Evolutionary conservation across 306 rosid species (phyloP).

Genomic region (Lathyrus tuberosus): DNA sequence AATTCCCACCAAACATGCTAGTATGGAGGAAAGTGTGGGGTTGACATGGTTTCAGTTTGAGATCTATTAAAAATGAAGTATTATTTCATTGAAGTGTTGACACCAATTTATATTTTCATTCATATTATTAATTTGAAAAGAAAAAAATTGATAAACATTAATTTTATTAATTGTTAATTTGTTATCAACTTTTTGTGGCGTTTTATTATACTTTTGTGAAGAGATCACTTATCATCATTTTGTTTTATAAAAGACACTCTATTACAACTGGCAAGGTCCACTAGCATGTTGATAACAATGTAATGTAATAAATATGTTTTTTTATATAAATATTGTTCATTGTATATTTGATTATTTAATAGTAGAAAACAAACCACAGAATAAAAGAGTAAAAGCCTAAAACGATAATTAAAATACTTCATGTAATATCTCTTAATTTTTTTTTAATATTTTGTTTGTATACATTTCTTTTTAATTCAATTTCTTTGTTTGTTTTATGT

Average conservation of each 20-base stretch:
- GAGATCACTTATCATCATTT: not conserved
- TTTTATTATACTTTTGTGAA: not conserved
- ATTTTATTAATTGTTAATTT: not conserved
- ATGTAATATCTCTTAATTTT: too few species aligned
- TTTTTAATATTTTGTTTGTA: too few species aligned
- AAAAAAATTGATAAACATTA: not conserved
- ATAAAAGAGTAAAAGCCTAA: not conserved
- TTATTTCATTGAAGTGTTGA: not conserved
- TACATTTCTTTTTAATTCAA: too few species aligned
- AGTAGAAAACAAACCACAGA: not conserved
- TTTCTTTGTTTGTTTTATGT: not conserved
- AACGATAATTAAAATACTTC: too few species aligned
- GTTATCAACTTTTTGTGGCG: not conserved
- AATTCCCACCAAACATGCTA: slow-evolving; percentile 56
- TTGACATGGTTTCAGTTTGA: not conserved
- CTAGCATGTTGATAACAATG: not conserved
- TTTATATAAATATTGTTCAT: too few species aligned
- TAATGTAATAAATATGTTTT: not conserved
- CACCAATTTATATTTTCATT: not conserved
- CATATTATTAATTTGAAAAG: not conserved
- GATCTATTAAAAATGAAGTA: not conserved
- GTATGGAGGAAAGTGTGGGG: slow-evolving; percentile 27
- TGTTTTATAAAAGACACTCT: too few species aligned
- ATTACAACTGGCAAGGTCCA: too few species aligned
- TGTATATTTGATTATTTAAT: not conserved